A percentile compares a stretch with the other conserved stretches of the same genome.
phyloP scores from a whole-genome alignment of 495 filamentous ascomycete species.

The Mycothermus thermophilus region DNA sequence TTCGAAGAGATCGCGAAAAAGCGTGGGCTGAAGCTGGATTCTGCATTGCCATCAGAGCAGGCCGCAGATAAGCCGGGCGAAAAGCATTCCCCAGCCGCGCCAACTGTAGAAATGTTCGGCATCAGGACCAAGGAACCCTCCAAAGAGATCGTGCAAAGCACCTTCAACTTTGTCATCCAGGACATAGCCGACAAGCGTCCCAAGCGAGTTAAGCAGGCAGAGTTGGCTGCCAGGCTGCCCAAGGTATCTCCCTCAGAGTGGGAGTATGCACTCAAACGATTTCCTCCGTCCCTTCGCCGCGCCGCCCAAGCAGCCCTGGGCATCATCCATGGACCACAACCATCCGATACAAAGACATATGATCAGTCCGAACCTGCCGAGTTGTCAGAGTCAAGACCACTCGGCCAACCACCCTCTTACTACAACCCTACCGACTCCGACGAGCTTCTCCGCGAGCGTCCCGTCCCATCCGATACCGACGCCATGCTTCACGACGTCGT shows the following conservation, averaged over 20 bases:
- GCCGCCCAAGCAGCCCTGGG: conserved; percentile 26
- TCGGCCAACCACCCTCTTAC: background rate
- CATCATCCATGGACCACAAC: conserved; percentile 16
- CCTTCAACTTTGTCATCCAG: conserved; percentile 22
- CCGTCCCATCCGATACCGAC: conserved; percentile 6
- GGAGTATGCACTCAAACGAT: conserved; percentile 24
- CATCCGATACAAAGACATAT: too few relatives aligned
- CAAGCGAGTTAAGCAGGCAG: too few relatives aligned
- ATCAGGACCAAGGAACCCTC: background rate
- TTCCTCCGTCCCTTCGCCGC: conserved; percentile 25
- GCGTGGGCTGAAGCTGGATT: too few relatives aligned
- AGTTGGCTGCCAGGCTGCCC: too few relatives aligned
- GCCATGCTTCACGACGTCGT: conserved; percentile 19
- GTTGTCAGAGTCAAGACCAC: too few relatives aligned
- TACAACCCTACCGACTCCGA: background rate
- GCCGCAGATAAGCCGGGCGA: background rate
- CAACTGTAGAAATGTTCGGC: background rate
- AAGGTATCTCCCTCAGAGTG: too few relatives aligned
- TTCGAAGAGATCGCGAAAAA: conserved; percentile 38
- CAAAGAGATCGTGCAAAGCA: conserved; percentile 1
- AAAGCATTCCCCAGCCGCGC: background rate
- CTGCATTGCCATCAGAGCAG: too few relatives aligned
- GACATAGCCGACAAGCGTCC: conserved; percentile 18
- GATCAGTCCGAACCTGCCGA: too few relatives aligned
- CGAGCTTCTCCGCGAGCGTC: background rate